Conservation (phyloP, 2,329 filamentous ascomycete genomes). For the Colletotrichum gigasporum region DNA sequence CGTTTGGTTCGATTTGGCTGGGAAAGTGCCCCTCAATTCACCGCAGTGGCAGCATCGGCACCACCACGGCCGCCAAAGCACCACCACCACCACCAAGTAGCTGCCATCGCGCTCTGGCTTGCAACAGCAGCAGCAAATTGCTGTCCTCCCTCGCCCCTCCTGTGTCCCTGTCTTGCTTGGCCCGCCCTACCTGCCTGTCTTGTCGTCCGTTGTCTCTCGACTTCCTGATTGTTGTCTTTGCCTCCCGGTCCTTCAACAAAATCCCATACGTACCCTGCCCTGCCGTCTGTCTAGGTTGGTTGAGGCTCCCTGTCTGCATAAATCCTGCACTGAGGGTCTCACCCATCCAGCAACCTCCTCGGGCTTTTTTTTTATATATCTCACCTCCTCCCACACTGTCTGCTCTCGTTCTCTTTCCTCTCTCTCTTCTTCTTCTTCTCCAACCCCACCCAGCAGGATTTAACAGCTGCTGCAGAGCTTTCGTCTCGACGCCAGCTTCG, state of each 20-base stretch:
- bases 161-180: constrained; percentile 5
- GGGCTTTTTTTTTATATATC: constrained; percentile 22
- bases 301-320: constrained; percentile 28
- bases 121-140: constrained; percentile 16
- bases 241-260: constrained; percentile 28
- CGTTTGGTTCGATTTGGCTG: background rate
- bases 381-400: constrained; percentile 2
- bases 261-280: no score
- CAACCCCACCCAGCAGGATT: constrained; percentile 13
- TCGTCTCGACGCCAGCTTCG: constrained; percentile 3
- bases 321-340: constrained; percentile 17
- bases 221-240: constrained; percentile 8
- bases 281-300: no score
- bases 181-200: background rate
- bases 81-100: background rate
- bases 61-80: background rate
- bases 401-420: background rate
- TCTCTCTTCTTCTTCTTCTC: background rate
- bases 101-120: no score
- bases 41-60: background rate
- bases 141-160: constrained; percentile 16
- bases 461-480: constrained; percentile 21
- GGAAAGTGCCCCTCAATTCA: constrained; percentile 6
- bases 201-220: no score
- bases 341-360: constrained; percentile 11